Conservation (phyloP, 352 stramenopile genomes). For the Pythium grandisporangium region DNA sequence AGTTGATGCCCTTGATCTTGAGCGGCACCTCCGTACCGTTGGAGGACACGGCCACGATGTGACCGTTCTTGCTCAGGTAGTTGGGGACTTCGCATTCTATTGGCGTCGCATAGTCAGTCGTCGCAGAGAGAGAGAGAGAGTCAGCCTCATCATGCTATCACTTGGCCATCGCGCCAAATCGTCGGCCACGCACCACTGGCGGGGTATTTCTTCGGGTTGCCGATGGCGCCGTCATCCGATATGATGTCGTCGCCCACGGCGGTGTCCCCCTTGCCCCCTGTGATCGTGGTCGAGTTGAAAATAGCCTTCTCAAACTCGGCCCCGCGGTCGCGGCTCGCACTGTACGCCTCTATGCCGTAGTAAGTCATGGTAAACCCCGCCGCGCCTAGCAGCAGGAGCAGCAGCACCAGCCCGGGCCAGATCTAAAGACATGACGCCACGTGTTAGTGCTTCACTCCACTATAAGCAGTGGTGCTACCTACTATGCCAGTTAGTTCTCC, state of each 20-base stretch:
- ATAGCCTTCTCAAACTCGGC: slow-evolving; percentile 7
- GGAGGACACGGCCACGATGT: slow-evolving; percentile 48
- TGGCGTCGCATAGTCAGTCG: too few relatives aligned
- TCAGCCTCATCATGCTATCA: too few relatives aligned
- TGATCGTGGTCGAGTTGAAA: slow-evolving; percentile 15
- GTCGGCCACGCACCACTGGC: slow-evolving; percentile 6
- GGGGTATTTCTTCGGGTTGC: slow-evolving; percentile 68
- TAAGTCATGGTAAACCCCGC: slow-evolving; percentile 12
- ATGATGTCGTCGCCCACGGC: slow-evolving; percentile 19
- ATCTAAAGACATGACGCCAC: too few relatives aligned
- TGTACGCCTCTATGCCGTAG: slow-evolving; percentile 11
- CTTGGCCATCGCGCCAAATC: too few relatives aligned
- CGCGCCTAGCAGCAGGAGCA: slow-evolving; percentile 7
- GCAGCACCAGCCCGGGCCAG: slow-evolving; percentile 19
- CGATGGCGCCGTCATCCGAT: slow-evolving; percentile 55
- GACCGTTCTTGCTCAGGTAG: slow-evolving; percentile 69
- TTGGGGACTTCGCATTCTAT: slow-evolving; percentile 62
- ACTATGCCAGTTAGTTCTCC: slow-evolving; percentile 25
- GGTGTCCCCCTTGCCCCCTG: slow-evolving; percentile 2
- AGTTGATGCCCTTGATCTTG: slow-evolving; percentile 82
- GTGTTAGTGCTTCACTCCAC: too few relatives aligned
- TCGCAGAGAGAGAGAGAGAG: too few relatives aligned
- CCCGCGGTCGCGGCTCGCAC: slow-evolving; percentile 5
- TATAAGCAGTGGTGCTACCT: slow-evolving; percentile 1
- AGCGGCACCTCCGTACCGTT: slow-evolving; percentile 50